Evolutionary conservation across 2,329 filamentous ascomycete genomes (phyloP), one percentile per base, ranked within the genome.

Genomic region (Mariannaea elegans): DNA sequence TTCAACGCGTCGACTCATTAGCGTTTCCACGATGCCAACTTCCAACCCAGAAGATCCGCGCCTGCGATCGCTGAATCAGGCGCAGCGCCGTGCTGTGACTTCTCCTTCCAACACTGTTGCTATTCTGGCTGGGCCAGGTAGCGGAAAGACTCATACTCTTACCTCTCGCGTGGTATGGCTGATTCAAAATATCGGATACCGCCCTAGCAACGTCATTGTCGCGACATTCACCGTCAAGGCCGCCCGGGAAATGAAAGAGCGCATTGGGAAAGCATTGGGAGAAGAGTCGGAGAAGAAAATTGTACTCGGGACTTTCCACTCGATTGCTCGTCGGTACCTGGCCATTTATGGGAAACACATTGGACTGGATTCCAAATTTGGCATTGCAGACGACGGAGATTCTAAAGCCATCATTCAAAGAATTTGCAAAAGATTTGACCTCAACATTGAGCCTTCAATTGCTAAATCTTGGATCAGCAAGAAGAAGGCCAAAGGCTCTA

Each of bases 181-280:
- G 27, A 85, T 97, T 53, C 86, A 89, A 49, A 82, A 90, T 69
- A 80, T 87, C 67, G 87, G 89, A 39, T 86, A 92, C 68, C 85
- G 87, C 56, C 94, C 94, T 71, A 88, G 91, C 79, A 93, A 97
- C 78, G 88, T 98, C 70, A 89, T 99, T 60, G 94, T 97, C 60
- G 95, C 94, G 62, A 98, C 94, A 0, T 99, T 99, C 73, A 99
- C 95, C 2, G 93, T 97, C 75, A 98, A 98, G 76, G 94, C 95
- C 1, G 92, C 94, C 16, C 86, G 82, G 16, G 94, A 98, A 79
- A 99, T 99, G 94, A 93, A 93, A 71, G 88, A 93, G 71, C 87
- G 94, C 7, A 92, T 98, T 56, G 87, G 89, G 0, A 89, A 85
- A 59, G 84, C 92, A n/a, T 82, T 98, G n/a, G 93, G 93, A 1